phyloP scores from a whole-genome alignment of 78 protist genomes.

The Mastigamoeba balamuthi region DNA sequence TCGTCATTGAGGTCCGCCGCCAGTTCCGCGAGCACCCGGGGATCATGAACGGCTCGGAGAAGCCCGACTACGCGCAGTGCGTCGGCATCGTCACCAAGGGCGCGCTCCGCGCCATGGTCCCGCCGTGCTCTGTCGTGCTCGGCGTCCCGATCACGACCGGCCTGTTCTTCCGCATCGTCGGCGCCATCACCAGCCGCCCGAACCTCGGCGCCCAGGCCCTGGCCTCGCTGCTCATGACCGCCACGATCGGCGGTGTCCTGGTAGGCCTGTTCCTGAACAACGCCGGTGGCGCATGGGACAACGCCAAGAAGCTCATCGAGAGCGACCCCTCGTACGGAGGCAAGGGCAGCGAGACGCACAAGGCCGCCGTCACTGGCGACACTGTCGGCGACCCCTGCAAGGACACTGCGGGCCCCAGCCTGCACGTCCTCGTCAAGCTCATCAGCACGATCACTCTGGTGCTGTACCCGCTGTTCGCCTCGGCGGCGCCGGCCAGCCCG shows the following conservation, averaged over 20 bases:
- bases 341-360: conserved; percentile 23
- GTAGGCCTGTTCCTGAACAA: conserved; percentile 61
- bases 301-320: conserved; percentile 74
- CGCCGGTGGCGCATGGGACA: conserved; percentile 83
- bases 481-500: no score
- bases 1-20: conserved; percentile 44
- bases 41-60: conserved; percentile 12
- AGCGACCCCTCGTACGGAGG: conserved; percentile 7
- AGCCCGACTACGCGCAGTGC: conserved; percentile 40
- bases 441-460: conserved; percentile 56
- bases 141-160: conserved; percentile 30
- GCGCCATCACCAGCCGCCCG: conserved; percentile 3
- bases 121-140: conserved; percentile 44
- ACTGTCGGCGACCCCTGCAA: conserved; percentile 58
- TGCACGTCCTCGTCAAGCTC: conserved; percentile 67
- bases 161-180: conserved; percentile 7
- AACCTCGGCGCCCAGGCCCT: conserved; percentile 17
- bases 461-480: background rate
- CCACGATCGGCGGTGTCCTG: conserved; percentile 32
- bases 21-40: conserved; percentile 37
- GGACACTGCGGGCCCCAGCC: conserved; percentile 62
- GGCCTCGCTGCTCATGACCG: conserved; percentile 12
- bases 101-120: conserved; percentile 40
- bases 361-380: conserved; percentile 73
- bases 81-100: conserved; percentile 47